These are phyloP conservation scores for Nissolia schottii DNA, from an alignment of 306 rosid genomes.

Conservation along the genomic window DNA sequence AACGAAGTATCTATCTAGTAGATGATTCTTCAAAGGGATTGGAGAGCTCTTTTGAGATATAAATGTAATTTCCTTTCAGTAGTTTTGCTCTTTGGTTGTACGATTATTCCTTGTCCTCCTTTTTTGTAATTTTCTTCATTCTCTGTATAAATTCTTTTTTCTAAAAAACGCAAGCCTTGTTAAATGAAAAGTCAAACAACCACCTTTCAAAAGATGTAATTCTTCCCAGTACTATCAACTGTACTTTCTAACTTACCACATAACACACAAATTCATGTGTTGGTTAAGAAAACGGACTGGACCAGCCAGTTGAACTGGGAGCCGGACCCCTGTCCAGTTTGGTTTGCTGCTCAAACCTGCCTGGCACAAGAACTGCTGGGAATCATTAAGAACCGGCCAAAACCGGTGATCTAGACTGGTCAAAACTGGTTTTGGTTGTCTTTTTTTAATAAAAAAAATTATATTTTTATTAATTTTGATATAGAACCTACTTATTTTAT, in stretches of 20 bases:
- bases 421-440: too few relatives aligned
- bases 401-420: too few relatives aligned
- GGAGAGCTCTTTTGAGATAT: background rate
- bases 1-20: background rate
- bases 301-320: too few relatives aligned
- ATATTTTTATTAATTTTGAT: too few relatives aligned
- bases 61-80: background rate
- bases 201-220: background rate
- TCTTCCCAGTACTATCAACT: background rate
- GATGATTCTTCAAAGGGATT: background rate
- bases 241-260: background rate
- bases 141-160: background rate
- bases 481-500: too few relatives aligned
- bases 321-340: too few relatives aligned
- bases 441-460: too few relatives aligned
- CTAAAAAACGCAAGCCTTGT: background rate
- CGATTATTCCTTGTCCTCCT: background rate
- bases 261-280: too few relatives aligned
- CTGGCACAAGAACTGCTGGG: too few relatives aligned
- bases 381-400: too few relatives aligned
- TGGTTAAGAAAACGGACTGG: too few relatives aligned
- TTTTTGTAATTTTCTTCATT: background rate
- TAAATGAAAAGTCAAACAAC: background rate
- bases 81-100: background rate
- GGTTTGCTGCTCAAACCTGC: too few relatives aligned